Evolutionary conservation across 2,329 filamentous ascomycete genomes (phyloP).

Genomic region (Claviceps fusiformis): DNA sequence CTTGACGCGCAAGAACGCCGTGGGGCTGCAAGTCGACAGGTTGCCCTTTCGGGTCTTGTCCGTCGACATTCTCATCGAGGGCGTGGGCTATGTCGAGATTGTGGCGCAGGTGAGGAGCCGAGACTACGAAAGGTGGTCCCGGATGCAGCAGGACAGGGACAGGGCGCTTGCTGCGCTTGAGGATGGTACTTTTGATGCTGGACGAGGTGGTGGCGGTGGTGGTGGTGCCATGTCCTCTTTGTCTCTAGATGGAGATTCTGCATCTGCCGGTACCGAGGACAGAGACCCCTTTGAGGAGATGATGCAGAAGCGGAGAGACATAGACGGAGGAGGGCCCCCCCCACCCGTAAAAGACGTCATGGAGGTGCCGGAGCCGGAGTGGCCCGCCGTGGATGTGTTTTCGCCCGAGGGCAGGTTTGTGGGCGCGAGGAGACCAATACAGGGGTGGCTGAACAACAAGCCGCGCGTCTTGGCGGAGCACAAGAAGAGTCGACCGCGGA

Average conservation of each 20-base stretch:
- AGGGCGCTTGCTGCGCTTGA: conserved; percentile 10
- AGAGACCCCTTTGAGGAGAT: conserved; percentile 15
- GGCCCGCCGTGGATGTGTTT: conserved; percentile 72
- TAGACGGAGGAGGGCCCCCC: background rate
- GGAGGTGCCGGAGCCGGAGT: conserved; percentile 23
- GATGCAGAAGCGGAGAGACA: conserved; percentile 13
- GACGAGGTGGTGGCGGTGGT: conserved; percentile 2
- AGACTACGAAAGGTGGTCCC: conserved; percentile 17
- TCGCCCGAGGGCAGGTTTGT: conserved; percentile 75
- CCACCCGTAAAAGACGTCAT: background rate
- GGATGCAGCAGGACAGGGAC: conserved; percentile 9
- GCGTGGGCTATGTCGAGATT: conserved; percentile 86
- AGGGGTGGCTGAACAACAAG: conserved; percentile 53
- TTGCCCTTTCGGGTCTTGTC: conserved; percentile 71
- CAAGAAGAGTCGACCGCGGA: conserved; percentile 44
- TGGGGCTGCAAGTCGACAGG: conserved; percentile 48
- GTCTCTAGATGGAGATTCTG: conserved; percentile 1
- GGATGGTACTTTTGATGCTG: background rate
- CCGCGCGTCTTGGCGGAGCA: conserved; percentile 35
- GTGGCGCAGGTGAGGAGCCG: conserved; percentile 62
- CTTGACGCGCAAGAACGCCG: conserved; percentile 49
- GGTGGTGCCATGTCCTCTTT: background rate
- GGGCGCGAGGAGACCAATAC: conserved; percentile 51
- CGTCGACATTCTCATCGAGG: conserved; percentile 78
- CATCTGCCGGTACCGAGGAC: background rate